Conservation (phyloP, 139 green algal genomes). For the Edaphochlamys debaryana region DNA sequence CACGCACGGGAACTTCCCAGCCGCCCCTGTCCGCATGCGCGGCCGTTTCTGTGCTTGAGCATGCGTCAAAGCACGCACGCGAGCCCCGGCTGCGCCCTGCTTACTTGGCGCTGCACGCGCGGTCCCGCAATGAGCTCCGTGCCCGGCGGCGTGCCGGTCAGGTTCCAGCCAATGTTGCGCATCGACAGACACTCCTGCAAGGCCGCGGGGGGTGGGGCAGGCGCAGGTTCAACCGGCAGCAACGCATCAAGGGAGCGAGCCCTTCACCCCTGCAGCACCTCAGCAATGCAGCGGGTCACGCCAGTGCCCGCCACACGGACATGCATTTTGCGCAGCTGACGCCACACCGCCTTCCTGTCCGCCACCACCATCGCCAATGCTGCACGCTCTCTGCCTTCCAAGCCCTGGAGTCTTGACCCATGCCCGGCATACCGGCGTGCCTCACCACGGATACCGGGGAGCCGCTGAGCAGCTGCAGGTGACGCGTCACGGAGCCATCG, state of each 20-base stretch:
- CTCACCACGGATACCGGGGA: constrained; percentile 53
- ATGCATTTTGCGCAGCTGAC: background rate
- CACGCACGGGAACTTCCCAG: too few species aligned
- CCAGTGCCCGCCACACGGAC: background rate
- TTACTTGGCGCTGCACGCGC: constrained; percentile 37
- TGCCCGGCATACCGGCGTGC: constrained; percentile 37
- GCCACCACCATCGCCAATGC: too few species aligned
- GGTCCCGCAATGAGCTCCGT: constrained; percentile 62
- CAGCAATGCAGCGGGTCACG: too few species aligned
- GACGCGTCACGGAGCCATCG: constrained; percentile 96
- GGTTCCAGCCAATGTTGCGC: constrained; percentile 51
- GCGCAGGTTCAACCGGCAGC: too few species aligned
- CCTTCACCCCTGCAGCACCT: too few species aligned
- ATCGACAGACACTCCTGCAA: constrained; percentile 89
- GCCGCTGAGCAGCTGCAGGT: constrained; percentile 91
- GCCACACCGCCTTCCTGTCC: too few species aligned
- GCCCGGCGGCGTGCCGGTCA: constrained; percentile 60
- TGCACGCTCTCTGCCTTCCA: background rate
- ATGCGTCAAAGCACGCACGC: too few species aligned
- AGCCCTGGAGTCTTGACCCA: background rate
- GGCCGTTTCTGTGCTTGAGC: too few species aligned
- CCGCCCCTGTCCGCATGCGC: too few species aligned
- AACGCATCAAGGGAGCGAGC: too few species aligned
- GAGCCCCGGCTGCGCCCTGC: background rate
- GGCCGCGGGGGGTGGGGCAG: background rate